Evolutionary conservation across 2,329 filamentous ascomycete species (phyloP).

Genomic region (Fusarium sp.): DNA sequence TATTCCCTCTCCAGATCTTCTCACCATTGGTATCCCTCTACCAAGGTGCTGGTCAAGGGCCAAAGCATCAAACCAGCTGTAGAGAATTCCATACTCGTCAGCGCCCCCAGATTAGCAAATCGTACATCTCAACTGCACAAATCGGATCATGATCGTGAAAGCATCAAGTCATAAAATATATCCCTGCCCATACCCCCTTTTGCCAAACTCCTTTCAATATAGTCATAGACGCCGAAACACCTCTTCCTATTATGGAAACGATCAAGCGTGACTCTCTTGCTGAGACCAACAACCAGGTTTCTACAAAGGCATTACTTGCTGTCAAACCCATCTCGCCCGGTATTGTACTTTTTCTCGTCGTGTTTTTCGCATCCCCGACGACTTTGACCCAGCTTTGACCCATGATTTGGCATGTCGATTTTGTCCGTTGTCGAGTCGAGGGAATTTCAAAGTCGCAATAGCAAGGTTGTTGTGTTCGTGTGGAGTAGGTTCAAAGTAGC

Average conservation of each 20-base stretch:
- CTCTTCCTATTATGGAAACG: not conserved
- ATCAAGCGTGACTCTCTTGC: not conserved
- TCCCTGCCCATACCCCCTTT: not conserved
- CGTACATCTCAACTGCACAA: not conserved
- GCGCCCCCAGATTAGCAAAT: not conserved
- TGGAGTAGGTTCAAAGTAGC: not conserved
- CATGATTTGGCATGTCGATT: no score
- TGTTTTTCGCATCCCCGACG: not conserved
- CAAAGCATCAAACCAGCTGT: not conserved
- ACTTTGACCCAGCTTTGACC: not conserved
- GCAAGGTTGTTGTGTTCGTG: not conserved
- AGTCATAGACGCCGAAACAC: not conserved
- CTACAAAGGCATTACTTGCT: not conserved
- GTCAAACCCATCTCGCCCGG: not conserved
- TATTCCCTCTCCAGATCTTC: not conserved
- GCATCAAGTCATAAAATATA: slow-evolving; percentile 33
- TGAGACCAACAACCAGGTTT: not conserved
- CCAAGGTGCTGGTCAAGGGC: not conserved
- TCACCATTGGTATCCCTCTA: not conserved
- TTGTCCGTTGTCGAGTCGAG: not conserved
- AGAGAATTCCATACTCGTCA: not conserved
- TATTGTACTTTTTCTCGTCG: not conserved
- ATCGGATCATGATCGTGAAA: slow-evolving; percentile 20
- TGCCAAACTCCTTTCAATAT: not conserved
- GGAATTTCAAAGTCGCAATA: slow-evolving; percentile 30